Base-by-base conservation (phyloP, 1,139 yeast genomes). In the Yamadazyma conglobata region DNA sequence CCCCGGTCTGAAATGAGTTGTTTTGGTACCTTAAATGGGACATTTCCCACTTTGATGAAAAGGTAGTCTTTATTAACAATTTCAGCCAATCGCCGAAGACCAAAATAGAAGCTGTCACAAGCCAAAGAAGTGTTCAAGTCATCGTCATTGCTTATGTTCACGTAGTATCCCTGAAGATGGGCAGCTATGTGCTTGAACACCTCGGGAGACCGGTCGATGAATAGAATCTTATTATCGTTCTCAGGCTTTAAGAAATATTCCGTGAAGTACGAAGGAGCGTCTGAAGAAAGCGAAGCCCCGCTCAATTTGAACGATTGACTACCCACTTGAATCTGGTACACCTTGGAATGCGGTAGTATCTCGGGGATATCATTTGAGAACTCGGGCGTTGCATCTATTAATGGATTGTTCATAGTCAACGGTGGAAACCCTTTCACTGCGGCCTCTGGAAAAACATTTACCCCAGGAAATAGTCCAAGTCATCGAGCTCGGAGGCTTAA, bases 211-310 rank as follows among this genome's bases (percentile, higher is more conserved):
- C 96, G 59, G 54, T 88, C 96, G 30, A 88, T 75, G 45, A 76
- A 78, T n/a, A 86, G 53, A 0, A 69, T 63, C 26, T 72, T 73
- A 14, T 61, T 66, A 13, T 48, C 51, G 43, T 67, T 69, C 3
- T 45, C 64, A 20, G 52, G 48, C 11, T 54, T 45, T 2, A 35
- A 30, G 41, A 77, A 77, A 52, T 54, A 77, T 13, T 58, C 50
- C 10, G 83, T 75, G 51, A 77, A 77, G 47, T 75, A 76, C 2
- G 82, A 76, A 3, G 84, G 83, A 2, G 74, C 79, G 56, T 87
- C 96, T 1, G 86, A 84, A 15, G 89, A 82, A 24, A 88, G 56
- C 4, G 95, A 86, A 1, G 91, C 88, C 1, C 96, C 96, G 49
- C 91, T 80, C 19, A 77, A 41, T 21, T 66, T 60, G 51, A 76